Evolutionary conservation across 1,284 basidiomycete genomes (phyloP), one percentile per base, ranked within the genome.

Genomic region (Cutaneotrichosporon sp.): DNA sequence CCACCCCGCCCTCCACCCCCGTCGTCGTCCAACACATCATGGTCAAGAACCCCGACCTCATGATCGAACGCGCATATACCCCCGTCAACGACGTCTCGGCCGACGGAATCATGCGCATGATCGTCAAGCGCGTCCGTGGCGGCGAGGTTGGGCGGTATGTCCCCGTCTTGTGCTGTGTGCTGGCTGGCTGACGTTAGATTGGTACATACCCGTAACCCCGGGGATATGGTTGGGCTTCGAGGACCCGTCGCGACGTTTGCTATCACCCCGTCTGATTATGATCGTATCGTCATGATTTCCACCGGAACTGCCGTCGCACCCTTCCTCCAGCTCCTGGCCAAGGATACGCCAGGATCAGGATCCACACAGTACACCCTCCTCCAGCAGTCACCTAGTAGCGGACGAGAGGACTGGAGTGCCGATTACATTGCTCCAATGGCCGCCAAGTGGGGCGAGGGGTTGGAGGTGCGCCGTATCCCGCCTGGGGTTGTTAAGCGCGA

Each of bases 111-210:
- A 64, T 78, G 36, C 62, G 69, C 26, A 51, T 80, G 49, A 70
- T 81, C 30, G 76, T 81, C 8, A 81, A 81, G 70, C 68, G 77
- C 9, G 77, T 80, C 0, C 61, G 65, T 50, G 78, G 78, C 11
- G 80, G 80, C 21, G 80, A 81, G 62, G 79, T 81, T 4, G 80
- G 80, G 16, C 61, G 77, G 78, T 80, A 65, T 63, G 79, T 70
- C n/a, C 11, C 21, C 16, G 18, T 4, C 47, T 2, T 13, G 34
- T 36, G 26, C 26, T 26, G 26, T n/a, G n/a, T n/a, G 26, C 26
- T 26, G 26, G 26, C 26, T 8, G 13, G 42, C 51, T 62, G 51
- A 57, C 46, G 30, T 6, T 56, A 80, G 79, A 40, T 67, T 77
- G 26, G 66, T 78, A 7, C 78, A 79, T 62, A 69, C 69, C 0